Evolutionary conservation across 225 moss, liverwort and hornwort species (phyloP).

Genomic region (Pseudoscleropodium purum): DNA sequence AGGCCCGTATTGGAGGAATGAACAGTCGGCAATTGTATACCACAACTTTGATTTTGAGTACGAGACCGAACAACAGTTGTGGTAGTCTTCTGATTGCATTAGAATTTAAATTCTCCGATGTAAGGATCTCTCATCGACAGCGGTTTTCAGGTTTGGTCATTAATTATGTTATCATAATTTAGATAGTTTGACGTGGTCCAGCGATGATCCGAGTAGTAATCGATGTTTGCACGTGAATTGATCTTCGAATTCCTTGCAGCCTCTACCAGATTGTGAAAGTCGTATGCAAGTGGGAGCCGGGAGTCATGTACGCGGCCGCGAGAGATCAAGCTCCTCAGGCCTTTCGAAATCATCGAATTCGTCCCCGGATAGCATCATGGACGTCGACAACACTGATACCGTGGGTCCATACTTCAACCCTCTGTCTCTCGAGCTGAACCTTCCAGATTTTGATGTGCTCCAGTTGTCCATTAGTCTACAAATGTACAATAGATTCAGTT

Average conservation of each 20-base stretch:
- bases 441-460: background rate
- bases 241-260: background rate
- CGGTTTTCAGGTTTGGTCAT: background rate
- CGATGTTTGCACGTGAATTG: background rate
- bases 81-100: background rate
- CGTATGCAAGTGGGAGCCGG: background rate
- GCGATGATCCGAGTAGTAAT: background rate
- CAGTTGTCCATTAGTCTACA: background rate
- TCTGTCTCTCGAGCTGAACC: background rate
- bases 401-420: background rate
- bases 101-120: background rate
- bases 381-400: background rate
- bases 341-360: slow-evolving; percentile 5
- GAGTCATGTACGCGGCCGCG: slow-evolving; percentile 11
- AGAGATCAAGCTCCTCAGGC: slow-evolving; percentile 8
- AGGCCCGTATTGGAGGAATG: background rate
- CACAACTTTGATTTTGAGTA: background rate
- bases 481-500: background rate
- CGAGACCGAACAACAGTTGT: background rate
- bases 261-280: background rate
- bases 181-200: background rate
- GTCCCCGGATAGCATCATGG: background rate
- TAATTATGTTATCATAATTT: background rate
- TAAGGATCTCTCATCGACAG: background rate
- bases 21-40: background rate